Conservation (phyloP, 441 rosid genomes). For the Syzygium syzygioides region DNA sequence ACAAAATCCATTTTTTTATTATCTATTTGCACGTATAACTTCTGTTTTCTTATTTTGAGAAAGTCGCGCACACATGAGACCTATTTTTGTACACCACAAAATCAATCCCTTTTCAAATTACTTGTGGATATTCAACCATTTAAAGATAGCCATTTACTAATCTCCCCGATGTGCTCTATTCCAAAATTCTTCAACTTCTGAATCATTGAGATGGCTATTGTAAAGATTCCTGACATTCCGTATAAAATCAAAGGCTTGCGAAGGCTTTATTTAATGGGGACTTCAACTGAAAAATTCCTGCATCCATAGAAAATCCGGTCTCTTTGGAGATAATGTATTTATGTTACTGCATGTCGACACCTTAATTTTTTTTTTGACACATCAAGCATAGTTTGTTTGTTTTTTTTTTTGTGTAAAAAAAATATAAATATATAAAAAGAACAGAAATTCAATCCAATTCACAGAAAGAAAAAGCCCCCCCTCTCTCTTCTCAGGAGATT, state of each 20-base stretch:
- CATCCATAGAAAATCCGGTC: background rate
- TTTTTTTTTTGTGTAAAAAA: no score
- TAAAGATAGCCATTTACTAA: background rate
- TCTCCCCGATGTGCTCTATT: background rate
- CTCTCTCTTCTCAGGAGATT: no score
- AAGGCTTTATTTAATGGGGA: no score
- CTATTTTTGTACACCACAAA: background rate
- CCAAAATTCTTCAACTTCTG: no score
- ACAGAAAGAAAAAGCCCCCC: no score
- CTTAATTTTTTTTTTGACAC: background rate
- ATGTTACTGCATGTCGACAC: background rate
- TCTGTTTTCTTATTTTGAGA: background rate
- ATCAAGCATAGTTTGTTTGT: background rate
- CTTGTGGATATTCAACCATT: background rate
- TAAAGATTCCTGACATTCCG: fast-evolving
- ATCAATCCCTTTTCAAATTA: background rate
- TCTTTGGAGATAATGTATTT: background rate
- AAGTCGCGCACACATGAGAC: fast-evolving
- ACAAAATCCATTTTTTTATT: background rate
- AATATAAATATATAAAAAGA: no score
- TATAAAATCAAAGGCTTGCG: no score
- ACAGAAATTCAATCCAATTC: no score
- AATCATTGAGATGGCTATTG: no score
- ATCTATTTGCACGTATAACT: background rate
- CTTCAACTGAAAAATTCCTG: background rate